Evolutionary conservation across 1,139 yeast species (phyloP), one percentile per base, ranked within the genome.

Genomic region (Chernovozyma aurita): DNA sequence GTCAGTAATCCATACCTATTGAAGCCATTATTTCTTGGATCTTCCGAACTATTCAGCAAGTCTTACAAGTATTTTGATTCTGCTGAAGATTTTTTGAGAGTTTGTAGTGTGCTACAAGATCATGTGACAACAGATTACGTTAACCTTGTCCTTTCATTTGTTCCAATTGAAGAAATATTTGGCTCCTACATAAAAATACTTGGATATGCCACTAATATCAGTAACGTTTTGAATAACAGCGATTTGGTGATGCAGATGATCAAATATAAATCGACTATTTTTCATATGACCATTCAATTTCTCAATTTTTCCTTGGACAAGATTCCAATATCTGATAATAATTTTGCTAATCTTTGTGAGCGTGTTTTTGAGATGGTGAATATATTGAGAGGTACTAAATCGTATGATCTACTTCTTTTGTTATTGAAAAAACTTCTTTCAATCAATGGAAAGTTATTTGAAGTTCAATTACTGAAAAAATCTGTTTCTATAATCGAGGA

Each of bases 201-300:
- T 24, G 51, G 60, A 1, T 55, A 59, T 35, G 52, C 67, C 7
- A 52, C 61, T 7, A 59, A 64, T 34, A 49, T 63, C 11, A 57
- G 57, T 37, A 57, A 64, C 18, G 47, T 57, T 28, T 64, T 58
- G 26, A 55, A 48, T 25, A 63, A 62, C 31, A 57, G 55, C 31
- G 57, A 52, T 14, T 48, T 65, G 35, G 57, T 65, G 2, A 62
- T 61, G 54, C 74, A 65, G 42, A 48, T 66, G 12, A 63, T 64
- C 11, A 53, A 60, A 28, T 56, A 46, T 40, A 66, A 65, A 39
- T 47, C 61, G 4, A 51, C 43, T 2, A 57, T 70, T 3, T 48
- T 63, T 20, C 41, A 47, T 12, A 55, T 51, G 53, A 44, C 67
- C 6, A 49, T 69, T 22, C 53, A 52, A 9, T 55, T 64, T 20